Conservation (phyloP, 768 basidiomycete genomes). For the Mrakia blollopis region DNA sequence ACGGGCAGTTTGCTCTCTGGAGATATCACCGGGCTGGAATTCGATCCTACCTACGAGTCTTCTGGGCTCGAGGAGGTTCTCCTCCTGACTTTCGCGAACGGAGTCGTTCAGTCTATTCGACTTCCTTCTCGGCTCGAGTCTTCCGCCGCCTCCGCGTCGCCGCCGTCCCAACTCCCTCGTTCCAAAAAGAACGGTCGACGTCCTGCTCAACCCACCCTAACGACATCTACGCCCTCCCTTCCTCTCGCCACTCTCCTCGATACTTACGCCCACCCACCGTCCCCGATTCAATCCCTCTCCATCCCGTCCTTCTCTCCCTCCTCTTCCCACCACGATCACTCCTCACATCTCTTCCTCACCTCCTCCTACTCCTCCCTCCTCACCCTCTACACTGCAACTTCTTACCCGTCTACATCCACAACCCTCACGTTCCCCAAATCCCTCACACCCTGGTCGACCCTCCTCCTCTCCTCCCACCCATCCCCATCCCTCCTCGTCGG, state of each 20-base stretch:
- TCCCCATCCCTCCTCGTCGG: slow-evolving; percentile 2
- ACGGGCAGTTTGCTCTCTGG: not conserved
- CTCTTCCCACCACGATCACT: not conserved
- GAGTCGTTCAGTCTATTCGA: not conserved
- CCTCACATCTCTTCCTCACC: not conserved
- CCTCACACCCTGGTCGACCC: slow-evolving; percentile 5
- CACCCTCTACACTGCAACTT: slow-evolving; percentile 32
- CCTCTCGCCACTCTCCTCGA: slow-evolving; percentile 44
- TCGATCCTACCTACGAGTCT: not conserved
- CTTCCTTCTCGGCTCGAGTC: not conserved
- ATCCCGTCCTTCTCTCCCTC: not conserved
- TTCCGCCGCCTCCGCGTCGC: no score
- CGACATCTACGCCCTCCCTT: no score
- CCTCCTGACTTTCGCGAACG: not conserved
- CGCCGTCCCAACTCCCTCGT: not conserved
- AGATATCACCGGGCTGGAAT: slow-evolving; percentile 5
- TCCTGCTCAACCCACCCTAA: no score
- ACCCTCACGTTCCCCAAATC: not conserved
- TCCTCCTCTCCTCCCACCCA: not conserved
- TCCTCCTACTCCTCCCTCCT: slow-evolving; percentile 12
- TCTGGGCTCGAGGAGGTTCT: not conserved
- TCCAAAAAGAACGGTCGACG: not conserved
- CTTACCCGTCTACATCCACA: slow-evolving; percentile 29
- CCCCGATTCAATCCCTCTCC: slow-evolving; percentile 6
- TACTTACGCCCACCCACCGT: slow-evolving; percentile 27